A percentile compares a stretch with the other conserved stretches of the same genome.
phyloP scores from a whole-genome alignment of 164 flowering plant species.

The Euptelea pleiosperma region DNA sequence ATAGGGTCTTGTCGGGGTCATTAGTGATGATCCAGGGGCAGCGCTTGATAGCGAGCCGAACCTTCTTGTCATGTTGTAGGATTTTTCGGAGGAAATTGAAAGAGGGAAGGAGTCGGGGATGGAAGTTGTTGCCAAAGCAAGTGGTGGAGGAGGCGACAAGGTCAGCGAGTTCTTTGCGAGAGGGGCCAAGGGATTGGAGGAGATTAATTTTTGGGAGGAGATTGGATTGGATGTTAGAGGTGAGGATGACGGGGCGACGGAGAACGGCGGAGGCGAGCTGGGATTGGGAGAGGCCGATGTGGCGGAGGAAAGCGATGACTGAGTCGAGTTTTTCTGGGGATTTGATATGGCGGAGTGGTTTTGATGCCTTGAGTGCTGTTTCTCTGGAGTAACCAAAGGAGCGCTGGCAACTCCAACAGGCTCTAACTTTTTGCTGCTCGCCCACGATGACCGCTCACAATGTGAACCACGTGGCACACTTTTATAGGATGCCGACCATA shows the following conservation, averaged over 20 bases:
- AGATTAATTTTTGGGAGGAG: neutral
- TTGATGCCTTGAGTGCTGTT: neutral
- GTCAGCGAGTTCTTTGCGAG: neutral
- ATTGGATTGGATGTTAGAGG: neutral
- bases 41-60: neutral
- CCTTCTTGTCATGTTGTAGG: neutral
- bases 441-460: no score
- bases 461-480: no score
- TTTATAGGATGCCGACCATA: no score
- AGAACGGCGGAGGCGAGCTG: neutral
- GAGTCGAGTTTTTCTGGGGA: conserved; percentile 8
- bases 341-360: conserved; percentile 3
- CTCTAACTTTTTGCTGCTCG: no score
- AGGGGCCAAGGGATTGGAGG: neutral
- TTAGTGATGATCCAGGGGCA: neutral
- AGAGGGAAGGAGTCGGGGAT: neutral
- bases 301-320: conserved; percentile 1
- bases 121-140: neutral
- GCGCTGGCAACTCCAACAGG: no score
- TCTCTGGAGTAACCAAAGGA: neutral
- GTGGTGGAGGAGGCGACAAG: neutral
- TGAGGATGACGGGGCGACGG: conserved; percentile 3
- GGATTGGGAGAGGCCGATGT: conserved; percentile 8
- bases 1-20: neutral
- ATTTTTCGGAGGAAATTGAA: conserved; percentile 1